Percentiles rank a stretch among this genome's conserved stretches.
Conservation (phyloP, 441 rosid genomes). For the Gossypium aridum region DNA sequence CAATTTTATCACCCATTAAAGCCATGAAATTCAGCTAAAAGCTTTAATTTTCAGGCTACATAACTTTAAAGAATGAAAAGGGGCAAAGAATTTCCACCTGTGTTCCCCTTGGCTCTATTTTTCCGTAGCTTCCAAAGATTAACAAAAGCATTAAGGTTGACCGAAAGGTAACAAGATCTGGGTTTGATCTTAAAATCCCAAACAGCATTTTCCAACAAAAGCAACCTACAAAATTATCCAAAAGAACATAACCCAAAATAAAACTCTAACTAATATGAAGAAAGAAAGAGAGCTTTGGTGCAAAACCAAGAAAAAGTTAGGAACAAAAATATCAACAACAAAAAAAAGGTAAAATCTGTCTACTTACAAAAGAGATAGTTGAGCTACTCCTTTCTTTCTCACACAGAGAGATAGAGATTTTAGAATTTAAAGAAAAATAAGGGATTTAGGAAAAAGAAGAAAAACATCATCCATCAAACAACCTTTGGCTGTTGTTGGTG, state of each 20-base stretch:
- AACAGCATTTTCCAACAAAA: slow-evolving; percentile 16
- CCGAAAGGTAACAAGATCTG: slow-evolving; percentile 38
- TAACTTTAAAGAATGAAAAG: slow-evolving; percentile 9
- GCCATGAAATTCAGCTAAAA: neutral
- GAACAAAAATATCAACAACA: no score
- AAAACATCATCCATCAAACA: slow-evolving; percentile 10
- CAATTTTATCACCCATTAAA: no score
- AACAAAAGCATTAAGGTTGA: slow-evolving; percentile 22
- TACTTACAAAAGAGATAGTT: slow-evolving; percentile 14
- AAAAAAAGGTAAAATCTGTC: neutral
- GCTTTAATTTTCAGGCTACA: slow-evolving; percentile 13
- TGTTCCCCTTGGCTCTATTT: slow-evolving; percentile 12
- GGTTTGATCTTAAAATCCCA: slow-evolving; percentile 33
- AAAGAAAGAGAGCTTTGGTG: neutral
- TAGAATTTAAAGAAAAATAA: slow-evolving; percentile 8
- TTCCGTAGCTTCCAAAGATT: slow-evolving; percentile 17
- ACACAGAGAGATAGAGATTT: neutral
- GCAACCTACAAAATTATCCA: slow-evolving; percentile 16
- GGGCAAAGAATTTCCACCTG: slow-evolving; percentile 11
- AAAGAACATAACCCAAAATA: neutral
- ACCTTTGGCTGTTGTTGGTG: slow-evolving; percentile 10
- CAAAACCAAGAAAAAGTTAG: neutral
- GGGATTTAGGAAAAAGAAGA: neutral
- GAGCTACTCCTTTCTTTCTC: slow-evolving; percentile 4
- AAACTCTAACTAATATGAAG: neutral